Conservation (phyloP, 2,329 filamentous ascomycete genomes). For the Zelopaecilomyces penicillatus region DNA sequence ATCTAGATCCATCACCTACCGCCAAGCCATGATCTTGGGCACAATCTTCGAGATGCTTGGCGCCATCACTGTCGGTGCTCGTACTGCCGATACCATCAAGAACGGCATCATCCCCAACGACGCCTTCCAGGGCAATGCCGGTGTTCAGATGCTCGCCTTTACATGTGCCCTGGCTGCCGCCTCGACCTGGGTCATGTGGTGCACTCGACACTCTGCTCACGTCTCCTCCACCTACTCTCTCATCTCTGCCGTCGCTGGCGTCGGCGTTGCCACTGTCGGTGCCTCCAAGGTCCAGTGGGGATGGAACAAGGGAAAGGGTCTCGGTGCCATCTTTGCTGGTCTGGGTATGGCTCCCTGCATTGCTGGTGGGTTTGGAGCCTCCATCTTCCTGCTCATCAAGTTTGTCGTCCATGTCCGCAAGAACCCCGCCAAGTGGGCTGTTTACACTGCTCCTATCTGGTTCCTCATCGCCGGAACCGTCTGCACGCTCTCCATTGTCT, state of each 20-base stretch:
- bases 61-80: constrained; percentile 55
- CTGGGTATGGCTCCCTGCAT: constrained; percentile 63
- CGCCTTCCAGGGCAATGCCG: constrained; percentile 51
- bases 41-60: constrained; percentile 59
- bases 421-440: constrained; percentile 63
- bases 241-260: constrained; percentile 57
- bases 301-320: constrained; percentile 59
- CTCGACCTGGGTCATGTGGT: constrained; percentile 70
- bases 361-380: constrained; percentile 53
- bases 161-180: constrained; percentile 54
- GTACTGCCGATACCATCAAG: constrained; percentile 69
- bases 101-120: constrained; percentile 58
- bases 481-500: constrained; percentile 69
- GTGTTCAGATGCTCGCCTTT: constrained; percentile 59
- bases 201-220: constrained; percentile 61
- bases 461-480: constrained; percentile 69
- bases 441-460: constrained; percentile 66
- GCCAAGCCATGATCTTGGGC: constrained; percentile 57
- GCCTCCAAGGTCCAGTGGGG: constrained; percentile 57
- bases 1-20: constrained; percentile 65
- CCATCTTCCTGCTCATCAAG: constrained; percentile 61
- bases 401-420: constrained; percentile 60
- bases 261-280: constrained; percentile 57
- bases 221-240: constrained; percentile 64
- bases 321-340: constrained; percentile 64